These are phyloP conservation scores for Stipa capillata DNA, from an alignment of 176 grass and related monocot species.

Conservation along the genomic window DNA sequence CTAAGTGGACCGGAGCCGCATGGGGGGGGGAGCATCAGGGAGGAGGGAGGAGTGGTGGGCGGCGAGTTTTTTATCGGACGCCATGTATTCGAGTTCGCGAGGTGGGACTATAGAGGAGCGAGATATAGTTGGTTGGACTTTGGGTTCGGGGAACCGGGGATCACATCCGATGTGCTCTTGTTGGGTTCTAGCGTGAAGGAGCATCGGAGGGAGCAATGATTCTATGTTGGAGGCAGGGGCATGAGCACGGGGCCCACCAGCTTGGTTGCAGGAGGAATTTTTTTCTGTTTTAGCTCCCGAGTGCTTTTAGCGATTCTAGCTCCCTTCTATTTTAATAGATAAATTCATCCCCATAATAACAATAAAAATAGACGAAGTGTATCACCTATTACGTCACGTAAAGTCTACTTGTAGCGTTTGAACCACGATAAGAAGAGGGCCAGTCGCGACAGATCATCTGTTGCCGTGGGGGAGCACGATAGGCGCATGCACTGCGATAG, in stretches of 20 bases:
- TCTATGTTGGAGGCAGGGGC: neutral
- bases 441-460: too few species aligned
- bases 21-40: conserved; percentile 22
- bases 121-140: conserved; percentile 33
- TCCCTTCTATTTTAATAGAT: too few species aligned
- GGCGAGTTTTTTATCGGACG: conserved; percentile 4
- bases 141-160: conserved; percentile 30
- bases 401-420: too few species aligned
- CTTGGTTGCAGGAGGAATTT: neutral
- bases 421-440: too few species aligned
- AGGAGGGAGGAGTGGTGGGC: neutral
- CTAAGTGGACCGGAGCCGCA: conserved; percentile 20
- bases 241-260: too few species aligned
- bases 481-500: too few species aligned
- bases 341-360: too few species aligned
- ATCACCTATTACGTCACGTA: too few species aligned
- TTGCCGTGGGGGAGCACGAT: too few species aligned
- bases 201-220: conserved; percentile 11
- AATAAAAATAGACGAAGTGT: too few species aligned
- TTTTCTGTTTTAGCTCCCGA: too few species aligned
- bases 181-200: neutral
- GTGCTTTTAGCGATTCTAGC: too few species aligned
- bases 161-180: conserved; percentile 35
- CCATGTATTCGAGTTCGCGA: neutral
- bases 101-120: conserved; percentile 3